Evolutionary conservation across 2,329 filamentous ascomycete species (phyloP).

Genomic region (Neopestalotiopsis sp.): DNA sequence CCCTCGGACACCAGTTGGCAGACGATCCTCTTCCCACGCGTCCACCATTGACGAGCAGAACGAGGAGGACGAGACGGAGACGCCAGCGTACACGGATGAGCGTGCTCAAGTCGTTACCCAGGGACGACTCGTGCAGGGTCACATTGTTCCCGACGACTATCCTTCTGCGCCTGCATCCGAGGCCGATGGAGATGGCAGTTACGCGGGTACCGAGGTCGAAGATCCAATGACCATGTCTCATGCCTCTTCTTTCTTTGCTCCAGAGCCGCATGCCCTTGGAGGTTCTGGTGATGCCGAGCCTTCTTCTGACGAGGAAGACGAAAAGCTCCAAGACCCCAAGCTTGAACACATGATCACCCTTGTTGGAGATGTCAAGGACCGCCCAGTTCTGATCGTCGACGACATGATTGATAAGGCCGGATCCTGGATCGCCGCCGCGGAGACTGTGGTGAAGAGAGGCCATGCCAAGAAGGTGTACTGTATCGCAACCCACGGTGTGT

Average conservation of each 20-base stretch:
- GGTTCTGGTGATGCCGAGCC: constrained; percentile 84
- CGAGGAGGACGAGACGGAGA: constrained; percentile 42
- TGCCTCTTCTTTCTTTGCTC: constrained; percentile 80
- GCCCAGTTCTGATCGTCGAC: constrained; percentile 92
- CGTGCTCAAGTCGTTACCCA: constrained; percentile 89
- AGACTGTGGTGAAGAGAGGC: constrained; percentile 93
- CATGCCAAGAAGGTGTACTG: constrained; percentile 93
- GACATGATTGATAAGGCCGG: constrained; percentile 99
- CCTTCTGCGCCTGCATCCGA: constrained; percentile 77
- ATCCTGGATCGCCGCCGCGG: constrained; percentile 96
- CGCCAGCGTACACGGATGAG: constrained; percentile 72
- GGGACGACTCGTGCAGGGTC: constrained; percentile 87
- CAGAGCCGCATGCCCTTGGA: constrained; percentile 74
- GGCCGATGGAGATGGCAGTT: constrained; percentile 62
- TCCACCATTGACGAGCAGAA: constrained; percentile 42
- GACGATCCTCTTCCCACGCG: constrained; percentile 38
- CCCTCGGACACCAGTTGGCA: constrained; percentile 33
- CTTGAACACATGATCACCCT: constrained; percentile 95
- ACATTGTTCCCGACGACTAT: constrained; percentile 93
- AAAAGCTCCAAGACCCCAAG: constrained; percentile 78
- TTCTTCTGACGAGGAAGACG: constrained; percentile 91
- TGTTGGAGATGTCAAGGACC: constrained; percentile 90
- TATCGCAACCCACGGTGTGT: constrained; percentile 95
- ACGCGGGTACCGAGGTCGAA: constrained; percentile 55
- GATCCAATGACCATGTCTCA: constrained; percentile 83